These are phyloP conservation scores for Tolypocladium ophioglossoides DNA, from an alignment of 2,329 filamentous ascomycete genomes.

Conservation along the genomic window DNA sequence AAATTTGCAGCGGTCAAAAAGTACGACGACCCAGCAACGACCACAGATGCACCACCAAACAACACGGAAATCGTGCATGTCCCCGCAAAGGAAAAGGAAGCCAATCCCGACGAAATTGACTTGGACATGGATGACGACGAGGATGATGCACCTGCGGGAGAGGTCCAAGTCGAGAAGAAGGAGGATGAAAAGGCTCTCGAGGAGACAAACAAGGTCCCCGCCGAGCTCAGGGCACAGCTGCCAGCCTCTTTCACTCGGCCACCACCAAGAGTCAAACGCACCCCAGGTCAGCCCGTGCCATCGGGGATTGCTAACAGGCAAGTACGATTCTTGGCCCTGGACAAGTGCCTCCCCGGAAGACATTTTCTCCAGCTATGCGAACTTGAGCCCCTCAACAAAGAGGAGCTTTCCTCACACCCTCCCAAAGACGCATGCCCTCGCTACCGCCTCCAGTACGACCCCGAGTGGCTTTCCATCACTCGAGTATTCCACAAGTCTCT, in stretches of 20 bases:
- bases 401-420: constrained; percentile 10
- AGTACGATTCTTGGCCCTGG: constrained; percentile 79
- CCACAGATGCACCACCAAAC: not conserved
- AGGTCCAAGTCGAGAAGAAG: not conserved
- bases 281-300: constrained; percentile 54
- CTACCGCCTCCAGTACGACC: constrained; percentile 66
- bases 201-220: constrained; percentile 33
- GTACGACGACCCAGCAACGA: constrained; percentile 29
- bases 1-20: constrained; percentile 65
- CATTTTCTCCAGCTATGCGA: constrained; percentile 75
- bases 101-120: constrained; percentile 61
- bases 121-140: constrained; percentile 47
- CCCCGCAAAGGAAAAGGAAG: constrained; percentile 12
- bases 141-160: constrained; percentile 6
- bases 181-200: not conserved
- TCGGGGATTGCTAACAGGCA: constrained; percentile 63
- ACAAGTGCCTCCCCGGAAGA: constrained; percentile 75
- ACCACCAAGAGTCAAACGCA: constrained; percentile 22
- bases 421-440: constrained; percentile 23
- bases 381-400: constrained; percentile 37
- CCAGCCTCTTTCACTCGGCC: constrained; percentile 60
- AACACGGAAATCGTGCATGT: not conserved
- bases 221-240: constrained; percentile 60
- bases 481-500: constrained; percentile 64
- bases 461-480: constrained; percentile 91